Percentiles rank a stretch among this genome's conserved stretches.
phyloP scores from a whole-genome alignment of 192 early-diverging fungal genomes.

The Podila clonocystis region DNA sequence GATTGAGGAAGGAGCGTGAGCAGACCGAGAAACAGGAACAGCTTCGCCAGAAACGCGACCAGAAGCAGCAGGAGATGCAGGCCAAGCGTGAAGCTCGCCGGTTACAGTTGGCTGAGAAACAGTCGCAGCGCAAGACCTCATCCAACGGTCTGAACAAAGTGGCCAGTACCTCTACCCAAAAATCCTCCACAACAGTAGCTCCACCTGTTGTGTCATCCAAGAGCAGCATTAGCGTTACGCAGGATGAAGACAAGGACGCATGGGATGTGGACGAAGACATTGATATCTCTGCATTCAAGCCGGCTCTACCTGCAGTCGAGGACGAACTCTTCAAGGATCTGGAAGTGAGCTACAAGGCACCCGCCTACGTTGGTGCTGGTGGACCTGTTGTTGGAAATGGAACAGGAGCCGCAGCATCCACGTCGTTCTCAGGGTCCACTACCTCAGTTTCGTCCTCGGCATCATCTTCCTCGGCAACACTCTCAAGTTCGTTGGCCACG shows the following conservation, averaged over 20 bases:
- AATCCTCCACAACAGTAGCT: not conserved
- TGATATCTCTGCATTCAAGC: constrained; percentile 22
- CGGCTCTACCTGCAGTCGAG: constrained; percentile 9
- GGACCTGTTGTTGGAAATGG: not conserved
- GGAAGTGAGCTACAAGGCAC: constrained; percentile 37
- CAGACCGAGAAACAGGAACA: constrained; percentile 44
- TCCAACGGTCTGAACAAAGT: constrained; percentile 16
- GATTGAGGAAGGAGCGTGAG: constrained; percentile 21
- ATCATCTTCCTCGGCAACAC: constrained; percentile 18
- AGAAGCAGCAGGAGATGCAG: constrained; percentile 50
- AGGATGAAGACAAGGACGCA: constrained; percentile 30
- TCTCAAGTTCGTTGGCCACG: constrained; percentile 7
- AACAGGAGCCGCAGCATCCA: not conserved
- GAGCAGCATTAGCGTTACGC: constrained; percentile 9
- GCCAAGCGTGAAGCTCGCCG: constrained; percentile 47
- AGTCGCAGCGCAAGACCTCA: constrained; percentile 16
- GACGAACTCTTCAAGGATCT: constrained; percentile 50
- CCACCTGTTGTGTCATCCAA: constrained; percentile 6
- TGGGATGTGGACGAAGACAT: constrained; percentile 37
- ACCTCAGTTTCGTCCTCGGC: constrained; percentile 19
- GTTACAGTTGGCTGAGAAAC: constrained; percentile 43
- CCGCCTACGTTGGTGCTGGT: constrained; percentile 23
- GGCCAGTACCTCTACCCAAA: not conserved
- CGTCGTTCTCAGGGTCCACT: constrained; percentile 11
- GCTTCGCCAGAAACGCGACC: constrained; percentile 39